Percentiles rank a stretch among this genome's conserved stretches.
Conservation (phyloP, 1,139 yeast species). For the Debaryomycetaceae sp. region DNA sequence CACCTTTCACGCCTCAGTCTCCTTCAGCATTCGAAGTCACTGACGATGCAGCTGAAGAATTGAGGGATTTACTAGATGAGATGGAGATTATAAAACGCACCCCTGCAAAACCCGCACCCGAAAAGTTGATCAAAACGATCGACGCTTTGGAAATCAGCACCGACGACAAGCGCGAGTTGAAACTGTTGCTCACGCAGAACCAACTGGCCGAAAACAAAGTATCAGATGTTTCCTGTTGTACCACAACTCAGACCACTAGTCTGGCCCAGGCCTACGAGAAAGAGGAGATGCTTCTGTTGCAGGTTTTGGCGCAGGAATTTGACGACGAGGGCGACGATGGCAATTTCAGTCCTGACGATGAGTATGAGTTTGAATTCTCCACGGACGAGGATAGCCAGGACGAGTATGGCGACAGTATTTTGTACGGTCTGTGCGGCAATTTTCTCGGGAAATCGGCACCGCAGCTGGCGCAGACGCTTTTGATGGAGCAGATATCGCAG, state of each 20-base stretch:
- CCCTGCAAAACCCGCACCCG: constrained; percentile 4
- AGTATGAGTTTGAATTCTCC: constrained; percentile 23
- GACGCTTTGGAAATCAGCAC: constrained; percentile 32
- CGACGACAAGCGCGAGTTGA: constrained; percentile 41
- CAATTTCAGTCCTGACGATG: constrained; percentile 26
- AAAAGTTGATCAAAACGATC: constrained; percentile 16
- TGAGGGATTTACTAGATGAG: constrained; percentile 36
- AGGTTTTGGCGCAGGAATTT: constrained; percentile 42
- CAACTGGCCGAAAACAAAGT: constrained; percentile 4
- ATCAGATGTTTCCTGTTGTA: no score
- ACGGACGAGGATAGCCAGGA: constrained; percentile 12
- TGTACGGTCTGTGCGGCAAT: no score
- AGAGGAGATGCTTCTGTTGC: constrained; percentile 26
- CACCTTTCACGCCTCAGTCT: no score
- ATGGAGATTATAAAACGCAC: constrained; percentile 26
- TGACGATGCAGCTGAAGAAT: constrained; percentile 18
- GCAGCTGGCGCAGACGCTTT: constrained; percentile 10
- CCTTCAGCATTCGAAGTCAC: constrained; percentile 2
- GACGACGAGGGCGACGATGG: constrained; percentile 23
- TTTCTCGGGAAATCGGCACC: constrained; percentile 6
- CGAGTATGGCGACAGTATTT: constrained; percentile 14
- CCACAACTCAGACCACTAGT: no score
- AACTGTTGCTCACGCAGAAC: constrained; percentile 13
- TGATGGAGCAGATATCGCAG: constrained; percentile 22
- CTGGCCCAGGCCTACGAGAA: no score